Evolutionary conservation across 2,329 filamentous ascomycete species (phyloP).

Genomic region (Mariannaea sp.): DNA sequence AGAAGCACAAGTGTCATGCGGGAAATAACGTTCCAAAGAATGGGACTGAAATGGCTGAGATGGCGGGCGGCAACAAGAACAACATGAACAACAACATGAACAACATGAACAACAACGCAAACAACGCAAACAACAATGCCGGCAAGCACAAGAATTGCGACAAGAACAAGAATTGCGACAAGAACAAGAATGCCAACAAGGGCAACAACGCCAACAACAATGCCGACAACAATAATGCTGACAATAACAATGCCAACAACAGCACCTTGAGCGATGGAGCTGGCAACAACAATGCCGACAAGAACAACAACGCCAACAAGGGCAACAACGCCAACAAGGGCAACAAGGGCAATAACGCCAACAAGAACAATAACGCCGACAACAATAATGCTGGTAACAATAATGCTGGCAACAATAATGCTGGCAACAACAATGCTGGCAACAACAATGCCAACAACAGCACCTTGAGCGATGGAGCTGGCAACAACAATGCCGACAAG

Average conservation of each 20-base stretch:
- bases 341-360: background rate
- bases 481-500: background rate
- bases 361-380: background rate
- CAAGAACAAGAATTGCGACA: too few relatives aligned
- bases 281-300: background rate
- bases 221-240: background rate
- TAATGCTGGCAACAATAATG: background rate
- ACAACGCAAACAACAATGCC: too few relatives aligned
- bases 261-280: background rate
- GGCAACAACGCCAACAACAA: background rate
- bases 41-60: too few relatives aligned
- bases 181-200: background rate
- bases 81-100: too few relatives aligned
- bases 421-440: background rate
- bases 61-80: too few relatives aligned
- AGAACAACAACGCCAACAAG: conserved; percentile 29
- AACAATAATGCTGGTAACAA: too few relatives aligned
- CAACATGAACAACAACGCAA: too few relatives aligned
- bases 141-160: too few relatives aligned
- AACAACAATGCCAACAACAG: background rate
- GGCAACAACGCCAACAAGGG: conserved; percentile 1
- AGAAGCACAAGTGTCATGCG: too few relatives aligned
- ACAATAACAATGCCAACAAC: background rate
- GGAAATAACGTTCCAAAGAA: too few relatives aligned
- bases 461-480: background rate